phyloP scores from a whole-genome alignment of 768 basidiomycete genomes.

The Amanita molliuscula region DNA sequence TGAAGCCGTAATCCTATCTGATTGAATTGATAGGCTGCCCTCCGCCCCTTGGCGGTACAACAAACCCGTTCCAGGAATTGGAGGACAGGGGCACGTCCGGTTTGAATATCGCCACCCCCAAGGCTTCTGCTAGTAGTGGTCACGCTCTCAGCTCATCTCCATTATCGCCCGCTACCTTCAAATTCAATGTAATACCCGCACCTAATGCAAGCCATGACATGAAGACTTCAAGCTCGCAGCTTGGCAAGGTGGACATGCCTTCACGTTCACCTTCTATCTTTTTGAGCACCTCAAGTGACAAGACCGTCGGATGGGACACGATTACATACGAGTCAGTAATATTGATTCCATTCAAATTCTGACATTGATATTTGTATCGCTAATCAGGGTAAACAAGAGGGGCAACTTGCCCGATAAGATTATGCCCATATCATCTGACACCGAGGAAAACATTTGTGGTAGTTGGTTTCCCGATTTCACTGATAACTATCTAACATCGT shows the following conservation, averaged over 20 bases:
- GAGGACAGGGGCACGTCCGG: conserved; percentile 11
- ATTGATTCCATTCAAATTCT: conserved; percentile 1
- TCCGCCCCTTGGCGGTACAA: conserved; percentile 15
- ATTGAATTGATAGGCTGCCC: neutral
- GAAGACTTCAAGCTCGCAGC: neutral
- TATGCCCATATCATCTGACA: conserved; percentile 21
- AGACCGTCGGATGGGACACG: neutral
- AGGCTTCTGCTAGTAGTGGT: neutral
- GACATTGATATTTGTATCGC: conserved; percentile 3
- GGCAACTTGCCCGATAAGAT: conserved; percentile 7
- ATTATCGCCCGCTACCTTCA: neutral
- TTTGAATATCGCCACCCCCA: conserved; percentile 7
- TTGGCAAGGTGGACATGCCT: conserved; percentile 9
- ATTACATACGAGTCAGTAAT: conserved; percentile 15
- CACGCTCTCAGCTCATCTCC: neutral
- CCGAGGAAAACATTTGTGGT: conserved; percentile 33
- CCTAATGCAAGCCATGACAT: conserved; percentile 5
- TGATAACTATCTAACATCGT: neutral
- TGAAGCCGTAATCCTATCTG: neutral
- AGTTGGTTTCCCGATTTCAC: neutral
- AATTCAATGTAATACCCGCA: conserved; percentile 5
- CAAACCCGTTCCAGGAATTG: conserved; percentile 17
- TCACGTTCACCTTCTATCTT: conserved; percentile 16
- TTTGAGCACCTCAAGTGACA: conserved; percentile 4
- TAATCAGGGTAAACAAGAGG: neutral